These are phyloP conservation scores for Crithidia fasciculata DNA, from an alignment of 208 protist genomes.

Conservation along the genomic window DNA sequence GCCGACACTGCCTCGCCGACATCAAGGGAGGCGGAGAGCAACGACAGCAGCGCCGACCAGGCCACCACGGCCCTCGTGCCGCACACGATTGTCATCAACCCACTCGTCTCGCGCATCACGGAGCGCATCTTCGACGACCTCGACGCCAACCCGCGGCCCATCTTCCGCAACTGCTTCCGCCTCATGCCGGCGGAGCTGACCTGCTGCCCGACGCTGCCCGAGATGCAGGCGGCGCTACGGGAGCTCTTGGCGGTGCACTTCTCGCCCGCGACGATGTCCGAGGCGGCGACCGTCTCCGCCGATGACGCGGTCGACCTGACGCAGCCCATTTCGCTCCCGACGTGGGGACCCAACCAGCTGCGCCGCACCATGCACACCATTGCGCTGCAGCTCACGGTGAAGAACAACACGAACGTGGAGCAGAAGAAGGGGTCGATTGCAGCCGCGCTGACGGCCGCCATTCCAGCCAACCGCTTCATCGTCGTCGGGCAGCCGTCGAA, in stretches of 20 bases:
- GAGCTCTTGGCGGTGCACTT: constrained; percentile 63
- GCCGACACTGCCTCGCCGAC: not conserved
- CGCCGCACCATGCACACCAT: constrained; percentile 51
- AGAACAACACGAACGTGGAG: constrained; percentile 88
- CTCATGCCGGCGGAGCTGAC: constrained; percentile 80
- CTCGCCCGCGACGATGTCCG: constrained; percentile 19
- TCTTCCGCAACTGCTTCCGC: constrained; percentile 83
- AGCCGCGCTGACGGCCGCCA: constrained; percentile 46
- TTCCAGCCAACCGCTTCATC: constrained; percentile 84
- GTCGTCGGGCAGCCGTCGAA: constrained; percentile 44
- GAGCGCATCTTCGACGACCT: constrained; percentile 81
- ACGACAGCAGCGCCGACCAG: not conserved
- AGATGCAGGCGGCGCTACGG: constrained; percentile 71
- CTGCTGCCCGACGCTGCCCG: constrained; percentile 78
- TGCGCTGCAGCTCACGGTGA: constrained; percentile 67
- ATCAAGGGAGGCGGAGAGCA: constrained; percentile 10
- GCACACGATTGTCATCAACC: constrained; percentile 79
- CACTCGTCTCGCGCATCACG: constrained; percentile 69
- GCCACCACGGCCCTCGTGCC: constrained; percentile 19
- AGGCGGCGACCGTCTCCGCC: constrained; percentile 4
- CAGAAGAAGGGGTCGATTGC: constrained; percentile 54
- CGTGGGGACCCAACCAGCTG: constrained; percentile 13
- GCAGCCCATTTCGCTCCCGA: constrained; percentile 23
- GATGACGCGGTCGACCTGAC: constrained; percentile 25
- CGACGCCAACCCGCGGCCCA: constrained; percentile 50